Evolutionary conservation across 192 early-diverging fungal species (phyloP), one percentile per base, ranked within the genome.

Genomic region (Backusella sp.): DNA sequence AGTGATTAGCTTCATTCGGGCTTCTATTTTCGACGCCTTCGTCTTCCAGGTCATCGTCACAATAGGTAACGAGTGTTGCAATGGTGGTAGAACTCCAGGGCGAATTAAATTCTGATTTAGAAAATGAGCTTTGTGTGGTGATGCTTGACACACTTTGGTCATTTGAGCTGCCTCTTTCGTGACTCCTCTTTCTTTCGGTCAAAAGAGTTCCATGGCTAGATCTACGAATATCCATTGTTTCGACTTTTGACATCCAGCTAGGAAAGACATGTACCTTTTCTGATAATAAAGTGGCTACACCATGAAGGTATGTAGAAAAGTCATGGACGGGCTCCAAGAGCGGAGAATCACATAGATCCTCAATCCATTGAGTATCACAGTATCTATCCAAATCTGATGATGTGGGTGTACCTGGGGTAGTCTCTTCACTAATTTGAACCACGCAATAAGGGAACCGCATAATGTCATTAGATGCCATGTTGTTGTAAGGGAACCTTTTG

Each of bases 221-320:
- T 21, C 14, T 26, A 62, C 65, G 37, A 59, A 59, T 74, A 59
- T 74, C 35, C 39, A 59, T 65, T 66, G 17, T 66, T n/a, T 74
- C 37, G 6, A 52, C 36, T 7, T 14, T 68, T 26, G 39, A 41
- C 32, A 76, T 28, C 74, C 74, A 76, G 23, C 44, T 26, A 35
- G 74, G 74, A 56, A 69, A 46, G 7, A 76, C 44, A 52, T 69
- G 65, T 3, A 69, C 62, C 42, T 34, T 68, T 28, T 76, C 44
- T 3, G 39, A 32, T 12, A 69, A 28, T 23, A 76, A 14, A 0
- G 66, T 68, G 35, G 41, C 44, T 9, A 76, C 46, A 23, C 66
- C 74, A 66, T 76, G 74, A 11, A 76, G 37, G 56, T 76, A 69
- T 8, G 35, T 6, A 34, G 74, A 76, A 35, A 69, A 76, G 23